Evolutionary conservation across 2,329 filamentous ascomycete species (phyloP).

Genomic region (Leptographium wingfieldii): DNA sequence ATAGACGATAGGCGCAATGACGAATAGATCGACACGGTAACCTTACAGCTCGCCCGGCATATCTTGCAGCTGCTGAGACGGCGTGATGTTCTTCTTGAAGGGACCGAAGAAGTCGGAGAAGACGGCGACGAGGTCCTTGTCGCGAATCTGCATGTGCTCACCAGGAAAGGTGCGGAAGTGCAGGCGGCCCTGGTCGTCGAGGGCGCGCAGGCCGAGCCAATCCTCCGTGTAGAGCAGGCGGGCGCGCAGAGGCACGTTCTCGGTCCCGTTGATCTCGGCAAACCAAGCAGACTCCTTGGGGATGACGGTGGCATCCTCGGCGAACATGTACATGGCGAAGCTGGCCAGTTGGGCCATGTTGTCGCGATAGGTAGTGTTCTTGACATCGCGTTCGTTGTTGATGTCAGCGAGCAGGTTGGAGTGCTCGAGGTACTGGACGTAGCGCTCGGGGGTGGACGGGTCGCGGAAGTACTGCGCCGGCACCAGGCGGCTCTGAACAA

Average conservation of each 20-base stretch:
- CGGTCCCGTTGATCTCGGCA: conserved; percentile 64
- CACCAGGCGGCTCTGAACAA: conserved; percentile 69
- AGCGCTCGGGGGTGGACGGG: conserved; percentile 44
- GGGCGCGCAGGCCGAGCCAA: conserved; percentile 72
- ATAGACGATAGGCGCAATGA: background rate
- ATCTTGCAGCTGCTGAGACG: background rate
- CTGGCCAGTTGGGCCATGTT: conserved; percentile 59
- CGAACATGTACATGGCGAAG: conserved; percentile 84
- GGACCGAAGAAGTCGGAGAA: conserved; percentile 58
- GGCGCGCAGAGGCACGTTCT: conserved; percentile 54
- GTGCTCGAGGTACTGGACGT: conserved; percentile 61
- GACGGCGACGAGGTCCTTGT: conserved; percentile 50
- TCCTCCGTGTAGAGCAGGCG: conserved; percentile 73
- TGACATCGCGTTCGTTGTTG: conserved; percentile 67
- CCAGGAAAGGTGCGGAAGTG: conserved; percentile 63
- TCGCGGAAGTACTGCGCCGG: conserved; percentile 93
- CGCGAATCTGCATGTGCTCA: conserved; percentile 68
- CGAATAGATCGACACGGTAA: background rate
- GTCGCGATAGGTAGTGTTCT: conserved; percentile 58
- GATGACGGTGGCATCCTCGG: conserved; percentile 71
- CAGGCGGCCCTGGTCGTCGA: conserved; percentile 70
- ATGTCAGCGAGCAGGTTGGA: conserved; percentile 90
- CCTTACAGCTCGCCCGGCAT: background rate
- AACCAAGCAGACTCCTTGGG: conserved; percentile 92
- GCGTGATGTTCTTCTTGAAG: conserved; percentile 23